phyloP scores from a whole-genome alignment of 345 rosid genomes.

The Brassica incana region DNA sequence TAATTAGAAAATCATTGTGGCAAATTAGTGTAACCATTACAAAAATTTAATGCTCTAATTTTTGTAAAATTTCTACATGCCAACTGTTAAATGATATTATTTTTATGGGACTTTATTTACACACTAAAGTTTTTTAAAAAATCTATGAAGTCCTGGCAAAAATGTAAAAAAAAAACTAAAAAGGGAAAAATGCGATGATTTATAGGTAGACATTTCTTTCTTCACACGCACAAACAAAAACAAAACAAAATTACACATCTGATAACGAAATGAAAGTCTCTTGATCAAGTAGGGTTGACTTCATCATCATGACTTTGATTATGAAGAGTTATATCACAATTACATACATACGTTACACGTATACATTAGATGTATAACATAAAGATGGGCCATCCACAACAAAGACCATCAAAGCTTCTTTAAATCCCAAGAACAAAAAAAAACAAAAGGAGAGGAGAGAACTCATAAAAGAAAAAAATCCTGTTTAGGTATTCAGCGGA shows the following conservation, averaged over 20 bases:
- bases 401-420: conserved; percentile 35
- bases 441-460: not conserved
- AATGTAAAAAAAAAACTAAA: not conserved
- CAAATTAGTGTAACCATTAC: not conserved
- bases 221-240: not conserved
- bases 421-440: not conserved
- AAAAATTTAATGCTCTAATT: not conserved
- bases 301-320: not conserved
- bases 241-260: not conserved
- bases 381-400: conserved; percentile 33
- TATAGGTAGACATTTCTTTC: not conserved
- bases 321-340: conserved; percentile 25
- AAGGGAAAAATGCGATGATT: not conserved
- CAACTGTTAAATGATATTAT: not conserved
- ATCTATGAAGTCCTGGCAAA: not conserved
- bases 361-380: conserved; percentile 23
- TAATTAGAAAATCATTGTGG: not conserved
- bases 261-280: conserved; percentile 2
- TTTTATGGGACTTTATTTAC: not conserved
- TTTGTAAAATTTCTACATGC: not conserved
- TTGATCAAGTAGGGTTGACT: conserved; percentile 25
- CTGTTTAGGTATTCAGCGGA: conserved; percentile 18
- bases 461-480: not conserved
- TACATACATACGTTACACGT: conserved; percentile 26
- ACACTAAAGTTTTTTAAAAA: not conserved